Evolutionary conservation across 106 monocot species (phyloP), one percentile per base, ranked within the genome.

Genomic region (Vanilla planifolia): DNA sequence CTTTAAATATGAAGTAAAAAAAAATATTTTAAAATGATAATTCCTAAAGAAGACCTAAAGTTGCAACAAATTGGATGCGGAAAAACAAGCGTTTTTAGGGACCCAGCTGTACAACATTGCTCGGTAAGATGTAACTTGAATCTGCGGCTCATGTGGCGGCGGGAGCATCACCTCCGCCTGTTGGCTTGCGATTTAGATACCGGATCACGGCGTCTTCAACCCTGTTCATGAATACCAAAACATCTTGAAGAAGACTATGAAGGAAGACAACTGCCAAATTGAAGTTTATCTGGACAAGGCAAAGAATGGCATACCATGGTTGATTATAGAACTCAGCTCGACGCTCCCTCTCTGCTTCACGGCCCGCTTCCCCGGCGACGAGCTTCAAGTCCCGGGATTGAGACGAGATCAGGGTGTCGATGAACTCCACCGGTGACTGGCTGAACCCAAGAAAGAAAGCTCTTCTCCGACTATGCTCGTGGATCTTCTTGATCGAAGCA

Each of bases 171-270:
- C 26, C 80, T 40, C 79, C 89, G 0, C 79, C 76, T 13, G 88
- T 69, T 20, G 96, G 96, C 61, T 98, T 98, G 48, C 91, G 91
- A 50, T 98, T 98, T 47, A 98, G 71, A 62, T 92, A 98, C 1
- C 91, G 83, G 63, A 98, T 98, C 28, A 92, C 85, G 62, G 96
- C 96, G 85, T 98, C 96, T 61, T 98, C 96, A 74, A 98, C 96
- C 96, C 96, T 98, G 41, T 58, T 55, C 13, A 36, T 70, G 22
- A 27, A n/a, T n/a, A n/a, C n/a, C n/a, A n/a, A n/a, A n/a, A n/a
- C n/a, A n/a, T n/a, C n/a, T n/a, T n/a, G n/a, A n/a, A n/a, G n/a
- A n/a, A n/a, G n/a, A n/a, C n/a, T n/a, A n/a, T n/a, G 6, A 16
- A 36, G 2, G 2, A 39, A 28, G 44, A 48, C 6, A 9, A 33